Percentiles rank a stretch among this genome's conserved stretches.
Evolutionary conservation across 306 rosid species (phyloP).

Genomic region (Citrullus mucosospermus): DNA sequence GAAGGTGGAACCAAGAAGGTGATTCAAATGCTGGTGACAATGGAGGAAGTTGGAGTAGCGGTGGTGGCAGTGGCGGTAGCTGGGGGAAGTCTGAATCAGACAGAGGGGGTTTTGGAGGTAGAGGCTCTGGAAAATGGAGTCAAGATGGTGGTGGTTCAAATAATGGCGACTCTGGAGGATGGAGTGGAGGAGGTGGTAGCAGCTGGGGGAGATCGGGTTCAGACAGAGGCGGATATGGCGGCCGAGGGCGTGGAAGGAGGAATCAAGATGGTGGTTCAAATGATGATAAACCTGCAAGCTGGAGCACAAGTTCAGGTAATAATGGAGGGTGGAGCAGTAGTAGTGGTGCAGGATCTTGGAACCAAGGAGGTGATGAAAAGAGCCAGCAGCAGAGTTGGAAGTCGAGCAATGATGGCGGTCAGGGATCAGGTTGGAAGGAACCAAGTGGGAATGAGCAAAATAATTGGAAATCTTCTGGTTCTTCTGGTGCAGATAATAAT

Average conservation of each 20-base stretch:
- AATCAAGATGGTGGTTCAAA: slow-evolving; percentile 25
- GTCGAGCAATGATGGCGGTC: slow-evolving; percentile 23
- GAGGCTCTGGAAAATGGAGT: slow-evolving; percentile 63
- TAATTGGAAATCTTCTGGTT: slow-evolving; percentile 15
- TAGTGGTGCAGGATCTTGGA: slow-evolving; percentile 30
- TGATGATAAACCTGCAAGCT: slow-evolving; percentile 4
- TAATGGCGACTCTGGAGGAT: slow-evolving; percentile 1
- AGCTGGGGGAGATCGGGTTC: no score
- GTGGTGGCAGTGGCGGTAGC: slow-evolving; percentile 6
- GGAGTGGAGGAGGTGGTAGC: background rate
- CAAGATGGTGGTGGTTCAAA: slow-evolving; percentile 50
- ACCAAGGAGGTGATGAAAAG: slow-evolving; percentile 19
- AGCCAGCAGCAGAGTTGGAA: slow-evolving; percentile 24
- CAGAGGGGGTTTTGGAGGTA: slow-evolving; percentile 37
- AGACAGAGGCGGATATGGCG: slow-evolving; percentile 29
- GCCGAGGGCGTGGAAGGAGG: slow-evolving; percentile 66
- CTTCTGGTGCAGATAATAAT: slow-evolving; percentile 4
- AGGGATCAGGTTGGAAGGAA: slow-evolving; percentile 20
- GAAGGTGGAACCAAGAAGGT: slow-evolving; percentile 51
- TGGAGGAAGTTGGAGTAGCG: slow-evolving; percentile 32
- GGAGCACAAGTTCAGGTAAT: background rate
- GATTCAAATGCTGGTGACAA: slow-evolving; percentile 12
- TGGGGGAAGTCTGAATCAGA: slow-evolving; percentile 7
- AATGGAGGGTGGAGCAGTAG: slow-evolving; percentile 31
- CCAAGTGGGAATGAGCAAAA: slow-evolving; percentile 10